Percentiles rank a stretch among this genome's conserved stretches.
Conservation (phyloP, 192 early-diverging fungal genomes). For the Blastocladiella britannica region DNA sequence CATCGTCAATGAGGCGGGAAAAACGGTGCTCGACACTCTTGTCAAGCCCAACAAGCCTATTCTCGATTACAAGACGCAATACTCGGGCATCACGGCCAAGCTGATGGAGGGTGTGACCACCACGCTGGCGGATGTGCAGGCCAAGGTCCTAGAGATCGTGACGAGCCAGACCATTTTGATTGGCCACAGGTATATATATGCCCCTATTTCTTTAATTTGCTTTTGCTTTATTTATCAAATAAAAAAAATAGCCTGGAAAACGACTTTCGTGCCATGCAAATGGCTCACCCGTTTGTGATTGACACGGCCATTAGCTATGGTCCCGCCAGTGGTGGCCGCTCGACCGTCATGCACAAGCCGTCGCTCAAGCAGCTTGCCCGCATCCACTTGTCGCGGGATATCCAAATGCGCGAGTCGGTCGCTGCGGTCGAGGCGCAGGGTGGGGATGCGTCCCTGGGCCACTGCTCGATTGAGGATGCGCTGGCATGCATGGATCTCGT, state of each 20-base stretch:
- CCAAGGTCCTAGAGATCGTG: constrained; percentile 16
- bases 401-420: too few relatives aligned
- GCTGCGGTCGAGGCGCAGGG: too few relatives aligned
- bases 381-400: constrained; percentile 24
- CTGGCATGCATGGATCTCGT: constrained; percentile 38
- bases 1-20: constrained; percentile 17
- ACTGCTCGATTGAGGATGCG: constrained; percentile 53
- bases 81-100: constrained; percentile 29
- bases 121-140: constrained; percentile 22
- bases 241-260: constrained; percentile 23
- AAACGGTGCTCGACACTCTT: constrained; percentile 21
- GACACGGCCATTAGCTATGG: constrained; percentile 43
- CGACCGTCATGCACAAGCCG: too few relatives aligned
- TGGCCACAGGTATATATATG: constrained; percentile 13
- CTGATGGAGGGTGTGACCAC: constrained; percentile 17
- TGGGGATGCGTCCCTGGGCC: too few relatives aligned
- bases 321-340: too few relatives aligned
- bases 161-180: constrained; percentile 23
- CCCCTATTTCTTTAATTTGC: neutral
- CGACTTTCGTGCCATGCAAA: constrained; percentile 40
- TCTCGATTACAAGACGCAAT: constrained; percentile 29
- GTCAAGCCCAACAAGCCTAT: constrained; percentile 28
- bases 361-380: constrained; percentile 28
- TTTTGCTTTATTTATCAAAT: neutral
- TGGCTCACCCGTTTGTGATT: constrained; percentile 34